Evolutionary conservation across 73 alveolate species (phyloP).

Genomic region (Paramecium sexaurelia): DNA sequence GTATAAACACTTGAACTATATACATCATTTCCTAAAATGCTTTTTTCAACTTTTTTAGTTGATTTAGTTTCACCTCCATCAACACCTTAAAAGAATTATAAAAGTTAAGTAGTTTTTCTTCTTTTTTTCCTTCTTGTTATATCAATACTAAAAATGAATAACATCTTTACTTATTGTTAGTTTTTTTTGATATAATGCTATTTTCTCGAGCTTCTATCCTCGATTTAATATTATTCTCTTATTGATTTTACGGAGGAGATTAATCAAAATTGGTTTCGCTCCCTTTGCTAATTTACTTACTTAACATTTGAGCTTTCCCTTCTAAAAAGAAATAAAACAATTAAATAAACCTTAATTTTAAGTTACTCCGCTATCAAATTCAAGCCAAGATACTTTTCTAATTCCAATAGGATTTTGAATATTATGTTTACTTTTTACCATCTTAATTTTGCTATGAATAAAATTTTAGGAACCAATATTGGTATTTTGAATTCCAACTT

Average conservation of each 20-base stretch:
- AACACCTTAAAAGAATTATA: neutral
- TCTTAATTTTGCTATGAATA: neutral
- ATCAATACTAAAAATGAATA: neutral
- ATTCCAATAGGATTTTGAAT: neutral
- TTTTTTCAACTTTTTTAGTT: slow-evolving; percentile 2
- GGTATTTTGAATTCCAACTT: neutral
- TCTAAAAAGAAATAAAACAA: neutral
- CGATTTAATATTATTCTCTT: neutral
- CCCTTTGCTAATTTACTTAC: neutral
- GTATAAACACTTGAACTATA: slow-evolving; percentile 13
- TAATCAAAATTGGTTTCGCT: neutral
- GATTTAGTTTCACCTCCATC: slow-evolving; percentile 4
- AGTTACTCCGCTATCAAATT: neutral
- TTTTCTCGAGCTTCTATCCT: slow-evolving; percentile 53
- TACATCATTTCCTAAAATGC: neutral
- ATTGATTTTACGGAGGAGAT: neutral
- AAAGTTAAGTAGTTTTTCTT: slow-evolving; percentile 34
- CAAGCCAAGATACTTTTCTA: slow-evolving; percentile 18
- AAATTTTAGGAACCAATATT: slow-evolving; percentile 8
- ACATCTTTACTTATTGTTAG: neutral
- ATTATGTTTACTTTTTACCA: neutral
- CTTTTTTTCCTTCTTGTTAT: neutral
- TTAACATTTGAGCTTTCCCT: neutral
- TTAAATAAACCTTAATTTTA: neutral
- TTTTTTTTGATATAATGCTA: slow-evolving; percentile 2